These are phyloP conservation scores for Yamadazyma buinensis DNA, from an alignment of 1,139 yeast genomes.

Conservation along the genomic window DNA sequence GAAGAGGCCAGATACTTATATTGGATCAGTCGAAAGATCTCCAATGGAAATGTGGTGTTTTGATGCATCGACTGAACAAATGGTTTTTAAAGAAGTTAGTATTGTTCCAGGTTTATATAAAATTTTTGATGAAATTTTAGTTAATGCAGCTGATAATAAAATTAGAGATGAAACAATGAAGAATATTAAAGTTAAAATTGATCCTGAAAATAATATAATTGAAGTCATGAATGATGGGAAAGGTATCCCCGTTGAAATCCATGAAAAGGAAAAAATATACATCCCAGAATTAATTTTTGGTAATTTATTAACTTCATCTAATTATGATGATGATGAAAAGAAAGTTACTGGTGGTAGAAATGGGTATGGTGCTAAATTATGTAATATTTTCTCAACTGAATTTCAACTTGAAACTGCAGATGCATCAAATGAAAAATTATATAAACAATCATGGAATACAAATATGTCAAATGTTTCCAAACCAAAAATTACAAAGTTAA, in stretches of 20 bases:
- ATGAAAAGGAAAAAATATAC: constrained; percentile 84
- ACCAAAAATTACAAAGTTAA: constrained; percentile 65
- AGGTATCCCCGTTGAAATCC: constrained; percentile 95
- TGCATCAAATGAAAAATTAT: constrained; percentile 53
- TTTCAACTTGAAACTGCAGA: constrained; percentile 91
- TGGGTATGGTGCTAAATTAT: constrained; percentile 94
- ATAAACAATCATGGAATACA: constrained; percentile 79
- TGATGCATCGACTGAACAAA: constrained; percentile 64
- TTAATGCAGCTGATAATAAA: constrained; percentile 98
- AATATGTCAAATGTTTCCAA: constrained; percentile 80
- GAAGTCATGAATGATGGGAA: constrained; percentile 89
- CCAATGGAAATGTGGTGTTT: constrained; percentile 84
- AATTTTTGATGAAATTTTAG: constrained; percentile 95
- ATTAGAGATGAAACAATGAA: constrained; percentile 92
- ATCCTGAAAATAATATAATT: constrained; percentile 69
- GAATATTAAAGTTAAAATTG: constrained; percentile 73
- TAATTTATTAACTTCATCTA: constrained; percentile 88
- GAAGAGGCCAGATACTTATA: constrained; percentile 96
- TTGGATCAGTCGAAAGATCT: constrained; percentile 88
- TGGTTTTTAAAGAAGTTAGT: constrained; percentile 68
- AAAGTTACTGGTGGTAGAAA: constrained; percentile 99
- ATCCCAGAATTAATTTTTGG: constrained; percentile 98
- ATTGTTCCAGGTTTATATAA: constrained; percentile 96
- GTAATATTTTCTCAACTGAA: constrained; percentile 86
- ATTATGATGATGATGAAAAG: constrained; percentile 91